Percentiles rank a stretch among this genome's conserved stretches.
Evolutionary conservation across 2,329 filamentous ascomycete genomes (phyloP).

Genomic region (Ustilaginoidea virens): DNA sequence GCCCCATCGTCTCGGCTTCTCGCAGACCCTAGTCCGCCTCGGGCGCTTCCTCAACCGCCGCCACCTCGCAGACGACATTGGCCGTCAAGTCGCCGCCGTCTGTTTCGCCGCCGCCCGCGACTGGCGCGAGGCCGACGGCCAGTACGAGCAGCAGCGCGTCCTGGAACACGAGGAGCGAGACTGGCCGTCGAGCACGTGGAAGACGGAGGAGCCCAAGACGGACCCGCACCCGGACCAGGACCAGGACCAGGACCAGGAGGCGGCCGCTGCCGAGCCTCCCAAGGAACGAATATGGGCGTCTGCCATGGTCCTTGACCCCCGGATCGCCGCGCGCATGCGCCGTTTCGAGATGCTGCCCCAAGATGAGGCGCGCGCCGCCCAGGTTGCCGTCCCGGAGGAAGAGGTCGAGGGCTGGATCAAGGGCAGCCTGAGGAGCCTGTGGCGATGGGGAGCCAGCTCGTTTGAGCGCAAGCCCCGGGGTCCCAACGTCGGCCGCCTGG

Average conservation of each 20-base stretch:
- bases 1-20: conserved; percentile 84
- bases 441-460: conserved; percentile 31
- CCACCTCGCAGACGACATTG: conserved; percentile 71
- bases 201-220: conserved; percentile 28
- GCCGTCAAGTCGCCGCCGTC: conserved; percentile 71
- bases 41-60: conserved; percentile 80
- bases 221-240: no score
- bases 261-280: conserved; percentile 21
- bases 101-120: conserved; percentile 50
- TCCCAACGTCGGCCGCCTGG: conserved; percentile 24
- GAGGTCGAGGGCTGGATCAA: conserved; percentile 58
- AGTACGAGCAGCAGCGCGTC: conserved; percentile 30
- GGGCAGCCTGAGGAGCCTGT: conserved; percentile 37
- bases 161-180: conserved; percentile 60
- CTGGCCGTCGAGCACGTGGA: conserved; percentile 71
- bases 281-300: conserved; percentile 63
- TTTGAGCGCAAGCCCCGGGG: conserved; percentile 24
- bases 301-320: conserved; percentile 57
- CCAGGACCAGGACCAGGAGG: no score
- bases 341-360: conserved; percentile 55
- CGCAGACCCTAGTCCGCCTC: conserved; percentile 74
- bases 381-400: conserved; percentile 48
- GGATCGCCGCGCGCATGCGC: conserved; percentile 67
- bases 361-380: conserved; percentile 51
- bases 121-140: conserved; percentile 26